These are phyloP conservation scores for Pyrus pyrifolia DNA, from an alignment of 306 rosid genomes.

Conservation along the genomic window DNA sequence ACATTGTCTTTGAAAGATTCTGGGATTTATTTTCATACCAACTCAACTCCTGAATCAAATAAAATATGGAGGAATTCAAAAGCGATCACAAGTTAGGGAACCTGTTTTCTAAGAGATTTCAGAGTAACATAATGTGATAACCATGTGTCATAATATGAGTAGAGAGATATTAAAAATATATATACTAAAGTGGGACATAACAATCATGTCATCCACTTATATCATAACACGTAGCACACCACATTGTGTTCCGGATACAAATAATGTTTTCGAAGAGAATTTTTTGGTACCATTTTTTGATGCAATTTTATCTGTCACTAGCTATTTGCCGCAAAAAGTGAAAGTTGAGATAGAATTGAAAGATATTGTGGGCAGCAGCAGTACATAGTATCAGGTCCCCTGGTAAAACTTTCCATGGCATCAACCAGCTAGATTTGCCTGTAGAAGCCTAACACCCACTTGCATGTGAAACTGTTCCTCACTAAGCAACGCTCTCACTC, in stretches of 20 bases:
- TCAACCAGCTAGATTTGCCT: slow-evolving; percentile 30
- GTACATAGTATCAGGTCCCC: slow-evolving; percentile 64
- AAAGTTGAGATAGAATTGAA: slow-evolving; percentile 33
- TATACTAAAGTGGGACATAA: too few relatives aligned
- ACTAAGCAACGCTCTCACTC: slow-evolving; percentile 8
- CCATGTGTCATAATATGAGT: too few relatives aligned
- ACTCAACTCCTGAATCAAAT: slow-evolving; percentile 5
- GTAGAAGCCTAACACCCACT: slow-evolving; percentile 31
- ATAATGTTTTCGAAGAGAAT: background rate
- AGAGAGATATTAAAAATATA: too few relatives aligned
- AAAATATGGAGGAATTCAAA: background rate
- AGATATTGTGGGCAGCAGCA: slow-evolving; percentile 29
- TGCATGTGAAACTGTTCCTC: slow-evolving; percentile 30
- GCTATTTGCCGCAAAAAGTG: slow-evolving; percentile 47
- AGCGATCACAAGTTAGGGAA: slow-evolving; percentile 13
- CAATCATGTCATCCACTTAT: too few relatives aligned
- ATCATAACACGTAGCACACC: background rate
- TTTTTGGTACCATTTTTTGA: slow-evolving; percentile 26
- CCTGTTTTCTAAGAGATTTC: slow-evolving; percentile 3
- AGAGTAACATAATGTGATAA: background rate
- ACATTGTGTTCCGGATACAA: rapidly evolving
- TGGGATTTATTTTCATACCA: slow-evolving; percentile 35
- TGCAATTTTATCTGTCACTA: slow-evolving; percentile 40
- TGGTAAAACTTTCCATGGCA: slow-evolving; percentile 46
- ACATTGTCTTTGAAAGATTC: slow-evolving; percentile 54